These are phyloP conservation scores for Vitis labrusca DNA, from an alignment of 164 flowering plant species.

Conservation along the genomic window DNA sequence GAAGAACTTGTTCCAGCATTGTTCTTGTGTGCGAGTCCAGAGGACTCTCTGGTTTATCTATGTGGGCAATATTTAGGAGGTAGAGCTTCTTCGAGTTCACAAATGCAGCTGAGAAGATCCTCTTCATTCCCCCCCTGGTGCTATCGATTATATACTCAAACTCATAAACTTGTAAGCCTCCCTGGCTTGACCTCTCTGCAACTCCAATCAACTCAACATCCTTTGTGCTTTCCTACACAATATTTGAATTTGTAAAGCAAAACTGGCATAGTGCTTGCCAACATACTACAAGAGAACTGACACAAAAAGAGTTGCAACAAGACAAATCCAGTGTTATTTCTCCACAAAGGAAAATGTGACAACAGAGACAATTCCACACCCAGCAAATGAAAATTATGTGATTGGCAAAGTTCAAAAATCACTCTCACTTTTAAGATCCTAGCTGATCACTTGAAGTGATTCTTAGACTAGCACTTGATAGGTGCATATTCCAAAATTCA, in stretches of 20 bases:
- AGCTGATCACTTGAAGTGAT: no score
- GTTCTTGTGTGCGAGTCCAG: slow-evolving; percentile 45
- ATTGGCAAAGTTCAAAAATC: no score
- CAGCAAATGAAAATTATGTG: no score
- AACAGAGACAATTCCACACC: neutral
- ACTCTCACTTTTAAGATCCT: no score
- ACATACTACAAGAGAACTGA: neutral
- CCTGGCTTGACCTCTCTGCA: slow-evolving; percentile 61
- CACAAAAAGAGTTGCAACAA: slow-evolving; percentile 5
- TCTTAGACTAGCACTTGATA: no score
- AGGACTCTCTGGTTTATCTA: slow-evolving; percentile 70
- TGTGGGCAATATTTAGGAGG: slow-evolving; percentile 68
- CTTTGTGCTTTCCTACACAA: slow-evolving; percentile 77
- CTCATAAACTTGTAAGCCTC: slow-evolving; percentile 71
- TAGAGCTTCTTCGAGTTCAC: slow-evolving; percentile 78
- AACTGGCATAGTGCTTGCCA: neutral
- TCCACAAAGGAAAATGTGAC: neutral
- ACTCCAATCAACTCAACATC: slow-evolving; percentile 62
- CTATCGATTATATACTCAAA: slow-evolving; percentile 76
- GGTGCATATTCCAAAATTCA: no score
- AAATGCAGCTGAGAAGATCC: slow-evolving; percentile 66
- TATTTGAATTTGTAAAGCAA: neutral
- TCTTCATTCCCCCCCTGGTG: slow-evolving; percentile 63
- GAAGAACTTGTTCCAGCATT: slow-evolving; percentile 69
- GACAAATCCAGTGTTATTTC: neutral